Base-by-base conservation (phyloP, 768 basidiomycete species). In the Rhodotorula paludigena region DNA sequence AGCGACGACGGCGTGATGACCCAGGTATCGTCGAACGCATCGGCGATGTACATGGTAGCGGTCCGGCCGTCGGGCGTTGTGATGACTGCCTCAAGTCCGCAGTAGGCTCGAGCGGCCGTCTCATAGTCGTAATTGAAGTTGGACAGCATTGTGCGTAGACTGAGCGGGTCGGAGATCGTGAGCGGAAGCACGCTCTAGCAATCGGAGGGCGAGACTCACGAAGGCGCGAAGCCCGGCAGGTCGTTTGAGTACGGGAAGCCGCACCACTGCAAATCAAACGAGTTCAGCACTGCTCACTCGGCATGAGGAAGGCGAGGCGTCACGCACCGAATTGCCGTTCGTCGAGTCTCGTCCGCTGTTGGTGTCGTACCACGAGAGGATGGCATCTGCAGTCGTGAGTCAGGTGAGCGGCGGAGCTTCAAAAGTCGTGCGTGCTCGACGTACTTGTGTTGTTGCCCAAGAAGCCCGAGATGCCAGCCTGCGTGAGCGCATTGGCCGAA, bases 301-400 rank as follows among this genome's bases (percentile, higher is more conserved):
- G 11, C 41, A 20, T 20, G 20, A 11, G 20, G n/a, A n/a, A n/a
- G n/a, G n/a, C n/a, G n/a, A n/a, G n/a, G n/a, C n/a, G 41, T 18
- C n/a, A 32, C 49, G 20, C 51, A 33, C 57, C 61, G 52, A 63
- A 28, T 60, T 52, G 3, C 74, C 74, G 64, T 75, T 75, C 11
- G 75, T 75, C 35, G 60, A 63, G 45, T 75, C 75, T 28, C 33
- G 10, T 11, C 33, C 25, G 5, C 36, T 44, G 57, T 71, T 63
- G 30, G 75, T 69, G 25, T 53, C 48, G 71, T 60, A 75, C 74
- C 74, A 73, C 3, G 68, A 60, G 30, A 41, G 14, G 63, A 68
- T 64, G 4, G 52, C 32, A 23, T 57, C 67, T 30, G 54, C 4
- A 7, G n/a, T n/a, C n/a, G n/a, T n/a, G n/a, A n/a, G n/a, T n/a